Conservation (phyloP, 2,329 filamentous ascomycete genomes). For the Gaeumannomyces sp. region DNA sequence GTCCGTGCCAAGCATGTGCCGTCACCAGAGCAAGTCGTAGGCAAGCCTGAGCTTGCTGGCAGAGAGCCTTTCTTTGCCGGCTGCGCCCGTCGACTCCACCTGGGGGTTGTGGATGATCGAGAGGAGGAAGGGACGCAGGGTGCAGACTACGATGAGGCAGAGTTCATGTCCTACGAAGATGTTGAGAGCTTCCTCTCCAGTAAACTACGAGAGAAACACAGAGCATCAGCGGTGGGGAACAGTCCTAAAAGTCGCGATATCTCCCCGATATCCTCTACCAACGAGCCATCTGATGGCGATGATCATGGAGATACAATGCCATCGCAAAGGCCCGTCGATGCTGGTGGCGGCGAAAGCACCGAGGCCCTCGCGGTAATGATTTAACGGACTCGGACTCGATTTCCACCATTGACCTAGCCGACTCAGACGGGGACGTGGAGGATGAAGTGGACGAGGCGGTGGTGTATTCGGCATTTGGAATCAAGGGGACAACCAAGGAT, state of each 20-base stretch:
- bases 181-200: conserved; percentile 34
- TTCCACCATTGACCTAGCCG: conserved; percentile 5
- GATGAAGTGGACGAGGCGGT: conserved; percentile 37
- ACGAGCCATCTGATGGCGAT: conserved; percentile 7
- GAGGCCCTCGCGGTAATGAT: background rate
- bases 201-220: conserved; percentile 4
- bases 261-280: background rate
- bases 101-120: conserved; percentile 39
- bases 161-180: conserved; percentile 35
- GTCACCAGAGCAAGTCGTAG: conserved; percentile 27
- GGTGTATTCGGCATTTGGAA: conserved; percentile 32
- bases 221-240: background rate
- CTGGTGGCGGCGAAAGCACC: background rate
- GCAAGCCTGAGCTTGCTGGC: conserved; percentile 37
- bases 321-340: background rate
- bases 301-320: conserved; percentile 1
- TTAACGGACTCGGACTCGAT: background rate
- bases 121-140: conserved; percentile 15
- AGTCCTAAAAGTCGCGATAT: background rate
- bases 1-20: conserved; percentile 32
- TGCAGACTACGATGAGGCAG: conserved; percentile 20
- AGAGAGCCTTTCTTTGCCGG: conserved; percentile 38
- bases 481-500: conserved; percentile 31
- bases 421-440: conserved; percentile 11
- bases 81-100: conserved; percentile 41